Evolutionary conservation across 768 basidiomycete genomes (phyloP).

Genomic region (Kwoniella heveanensis): DNA sequence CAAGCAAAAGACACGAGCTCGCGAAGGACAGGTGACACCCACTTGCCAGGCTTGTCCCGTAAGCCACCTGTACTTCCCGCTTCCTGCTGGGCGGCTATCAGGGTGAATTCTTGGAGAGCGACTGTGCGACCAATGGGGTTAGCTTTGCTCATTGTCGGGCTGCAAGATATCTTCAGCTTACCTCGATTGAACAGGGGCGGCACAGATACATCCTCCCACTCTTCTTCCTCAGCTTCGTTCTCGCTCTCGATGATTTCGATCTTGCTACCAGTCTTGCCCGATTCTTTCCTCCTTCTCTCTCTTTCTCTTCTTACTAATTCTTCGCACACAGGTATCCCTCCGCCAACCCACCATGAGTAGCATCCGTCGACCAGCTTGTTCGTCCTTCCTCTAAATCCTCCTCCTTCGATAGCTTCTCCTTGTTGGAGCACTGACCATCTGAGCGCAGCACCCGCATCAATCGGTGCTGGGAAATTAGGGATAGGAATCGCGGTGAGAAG

Average conservation of each 20-base stretch:
- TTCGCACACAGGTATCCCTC: constrained; percentile 76
- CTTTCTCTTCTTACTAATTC: constrained; percentile 53
- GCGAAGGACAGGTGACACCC: constrained; percentile 38
- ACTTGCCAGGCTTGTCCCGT: constrained; percentile 95
- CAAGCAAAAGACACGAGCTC: neutral
- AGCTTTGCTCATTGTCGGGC: constrained; percentile 4
- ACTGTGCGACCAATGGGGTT: constrained; percentile 34
- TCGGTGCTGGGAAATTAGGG: constrained; percentile 55
- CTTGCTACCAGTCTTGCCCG: constrained; percentile 5
- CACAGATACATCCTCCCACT: constrained; percentile 71
- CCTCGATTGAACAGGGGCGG: constrained; percentile 49
- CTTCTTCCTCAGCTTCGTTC: constrained; percentile 57
- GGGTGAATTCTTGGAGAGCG: constrained; percentile 85
- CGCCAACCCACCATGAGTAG: constrained; percentile 99
- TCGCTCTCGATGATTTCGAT: constrained; percentile 52
- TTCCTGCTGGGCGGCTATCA: constrained; percentile 81
- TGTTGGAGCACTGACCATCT: constrained; percentile 88
- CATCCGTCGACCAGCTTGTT: constrained; percentile 99
- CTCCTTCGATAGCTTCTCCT: constrained; percentile 76
- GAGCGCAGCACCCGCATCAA: constrained; percentile 67
- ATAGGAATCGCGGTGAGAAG: constrained; percentile 62
- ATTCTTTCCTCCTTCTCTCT: constrained; percentile 7
- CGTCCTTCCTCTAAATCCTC: constrained; percentile 88
- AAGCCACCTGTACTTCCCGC: constrained; percentile 68
- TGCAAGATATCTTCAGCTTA: constrained; percentile 23